Conservation (phyloP, 2,329 filamentous ascomycete genomes). For the Sarocladium oryzae region DNA sequence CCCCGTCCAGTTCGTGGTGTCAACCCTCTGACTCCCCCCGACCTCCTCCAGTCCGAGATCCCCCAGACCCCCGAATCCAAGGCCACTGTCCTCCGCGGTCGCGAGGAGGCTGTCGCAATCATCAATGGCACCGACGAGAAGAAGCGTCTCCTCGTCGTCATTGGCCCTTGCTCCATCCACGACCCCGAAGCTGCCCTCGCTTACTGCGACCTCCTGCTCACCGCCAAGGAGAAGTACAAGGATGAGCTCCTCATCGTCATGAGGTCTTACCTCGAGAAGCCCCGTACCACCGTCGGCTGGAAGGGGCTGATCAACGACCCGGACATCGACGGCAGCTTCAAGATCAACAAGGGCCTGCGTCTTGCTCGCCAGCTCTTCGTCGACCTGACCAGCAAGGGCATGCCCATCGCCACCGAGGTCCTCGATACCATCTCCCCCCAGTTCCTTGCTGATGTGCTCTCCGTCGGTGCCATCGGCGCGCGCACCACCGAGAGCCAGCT, state of each 20-base stretch:
- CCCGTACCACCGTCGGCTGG: conserved; percentile 95
- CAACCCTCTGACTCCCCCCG: conserved; percentile 87
- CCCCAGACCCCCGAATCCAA: conserved; percentile 50
- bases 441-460: conserved; percentile 88
- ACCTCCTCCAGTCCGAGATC: conserved; percentile 93
- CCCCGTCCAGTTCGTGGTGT: conserved; percentile 71
- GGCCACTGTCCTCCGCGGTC: conserved; percentile 53
- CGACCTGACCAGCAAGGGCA: conserved; percentile 82
- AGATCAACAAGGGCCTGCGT: conserved; percentile 95
- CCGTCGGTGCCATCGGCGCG: conserved; percentile 89
- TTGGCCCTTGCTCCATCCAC: conserved; percentile 96
- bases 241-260: conserved; percentile 92
- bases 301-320: conserved; percentile 99
- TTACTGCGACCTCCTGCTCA: conserved; percentile 80
- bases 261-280: conserved; percentile 98
- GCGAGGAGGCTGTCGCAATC: conserved; percentile 60
- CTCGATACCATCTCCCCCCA: conserved; percentile 96
- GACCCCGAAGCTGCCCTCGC: conserved; percentile 85
- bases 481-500: conserved; percentile 94
- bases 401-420: conserved; percentile 97
- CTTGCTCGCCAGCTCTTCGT: conserved; percentile 86
- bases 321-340: conserved; percentile 96
- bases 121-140: conserved; percentile 62
- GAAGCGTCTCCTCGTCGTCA: conserved; percentile 61
- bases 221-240: conserved; percentile 80